Evolutionary conservation across 73 alveolate species (phyloP), one percentile per base, ranked within the genome.

Genomic region (Paramecium caudatum): DNA sequence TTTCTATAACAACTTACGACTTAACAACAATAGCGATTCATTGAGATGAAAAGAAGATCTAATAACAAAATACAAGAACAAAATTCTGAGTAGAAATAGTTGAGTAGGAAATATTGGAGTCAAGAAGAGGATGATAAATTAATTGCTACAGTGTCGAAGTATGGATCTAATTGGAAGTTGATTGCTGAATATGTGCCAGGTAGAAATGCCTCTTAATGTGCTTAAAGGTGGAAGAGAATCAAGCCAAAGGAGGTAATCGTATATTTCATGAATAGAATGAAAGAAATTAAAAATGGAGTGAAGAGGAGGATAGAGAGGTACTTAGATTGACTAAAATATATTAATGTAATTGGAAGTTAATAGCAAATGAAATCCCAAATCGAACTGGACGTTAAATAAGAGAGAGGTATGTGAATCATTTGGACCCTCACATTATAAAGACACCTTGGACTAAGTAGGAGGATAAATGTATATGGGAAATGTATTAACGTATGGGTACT

Each of bases 331-430:
- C 90, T 12, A 48, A 63, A 63, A 63, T 41, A 1, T 86, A 63
- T 86, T 46, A 61, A 16, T 41, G 39, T 46, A 86, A 86, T 30
- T 86, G 93, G 93, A 78, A 78, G 25, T 34, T 41, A 50, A 86
- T 86, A 27, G 93, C 93, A 10, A 16, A 61, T 43, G 61, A 86
- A 32, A 63, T 86, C 16, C 85, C 46, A 41, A 78, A 78, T 47
- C 61, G 84, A 62, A 95, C 98, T 55, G 99, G 99, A 16, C 95
- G 97, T 63, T 94, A 97, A 90, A 95, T 99, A 83, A 81, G 99
- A 49, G 99, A 98, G 92, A 95, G 99, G 61, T 98, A 98, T 98
- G 98, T 97, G 68, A 98, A 98, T 70, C 99, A 98, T 85, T 82
- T 98, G 30, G 99, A 97, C 80, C 99, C 99, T 32, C 90, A 91